Conservation (phyloP, 2,329 filamentous ascomycete genomes). For the Laburnicola sp. region DNA sequence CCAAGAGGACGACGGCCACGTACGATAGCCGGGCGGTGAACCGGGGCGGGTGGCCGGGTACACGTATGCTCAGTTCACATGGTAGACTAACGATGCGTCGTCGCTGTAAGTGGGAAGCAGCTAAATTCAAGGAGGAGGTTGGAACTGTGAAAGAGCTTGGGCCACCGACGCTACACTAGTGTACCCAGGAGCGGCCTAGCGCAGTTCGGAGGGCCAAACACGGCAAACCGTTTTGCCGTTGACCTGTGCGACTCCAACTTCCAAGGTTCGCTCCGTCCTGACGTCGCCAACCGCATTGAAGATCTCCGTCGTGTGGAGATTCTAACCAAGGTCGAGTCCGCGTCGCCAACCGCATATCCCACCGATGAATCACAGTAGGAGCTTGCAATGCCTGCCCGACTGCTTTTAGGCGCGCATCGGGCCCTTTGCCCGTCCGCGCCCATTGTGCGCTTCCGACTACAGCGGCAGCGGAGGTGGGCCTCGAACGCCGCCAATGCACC, state of each 20-base stretch:
- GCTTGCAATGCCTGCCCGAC: conserved; percentile 41
- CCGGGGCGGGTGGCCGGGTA: too few relatives aligned
- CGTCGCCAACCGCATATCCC: conserved; percentile 9
- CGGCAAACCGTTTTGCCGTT: background rate
- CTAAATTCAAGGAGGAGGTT: too few relatives aligned
- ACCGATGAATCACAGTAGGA: conserved; percentile 23
- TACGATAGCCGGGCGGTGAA: too few relatives aligned
- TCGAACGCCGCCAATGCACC: conserved; percentile 48
- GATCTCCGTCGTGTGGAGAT: background rate
- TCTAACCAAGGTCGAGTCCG: background rate
- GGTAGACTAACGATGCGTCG: too few relatives aligned
- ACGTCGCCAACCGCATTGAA: conserved; percentile 4
- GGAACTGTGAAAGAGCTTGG: background rate
- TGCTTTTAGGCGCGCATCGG: conserved; percentile 25
- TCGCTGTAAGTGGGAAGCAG: too few relatives aligned
- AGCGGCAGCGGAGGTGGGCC: conserved; percentile 32
- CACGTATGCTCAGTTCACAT: too few relatives aligned
- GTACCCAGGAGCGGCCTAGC: background rate
- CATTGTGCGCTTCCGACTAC: conserved; percentile 20
- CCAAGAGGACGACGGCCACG: too few relatives aligned
- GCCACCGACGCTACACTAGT: background rate
- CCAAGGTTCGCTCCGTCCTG: background rate
- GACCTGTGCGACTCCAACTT: background rate
- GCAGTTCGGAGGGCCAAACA: background rate
- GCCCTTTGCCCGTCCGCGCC: conserved; percentile 15